Conservation (phyloP, 768 basidiomycete genomes). For the Erythrobasidium yunnanense region DNA sequence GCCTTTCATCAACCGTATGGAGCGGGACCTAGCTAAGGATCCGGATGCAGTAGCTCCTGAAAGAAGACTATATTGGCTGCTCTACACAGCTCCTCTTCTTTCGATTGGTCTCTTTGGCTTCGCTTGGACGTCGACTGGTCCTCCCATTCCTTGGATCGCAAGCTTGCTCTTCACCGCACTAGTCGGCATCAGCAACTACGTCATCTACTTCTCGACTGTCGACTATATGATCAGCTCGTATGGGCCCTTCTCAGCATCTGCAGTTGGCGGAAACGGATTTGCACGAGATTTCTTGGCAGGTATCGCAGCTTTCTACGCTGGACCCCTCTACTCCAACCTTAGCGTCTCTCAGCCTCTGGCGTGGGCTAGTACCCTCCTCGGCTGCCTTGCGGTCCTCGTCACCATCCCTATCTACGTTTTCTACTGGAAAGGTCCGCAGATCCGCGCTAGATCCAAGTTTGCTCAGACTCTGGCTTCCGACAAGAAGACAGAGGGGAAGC, state of each 20-base stretch:
- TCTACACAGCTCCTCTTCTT: conserved; percentile 28
- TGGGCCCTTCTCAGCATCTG: conserved; percentile 35
- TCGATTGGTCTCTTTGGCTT: conserved; percentile 24
- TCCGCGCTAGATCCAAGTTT: conserved; percentile 7
- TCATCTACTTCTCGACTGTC: conserved; percentile 3
- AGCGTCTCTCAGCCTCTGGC: not conserved
- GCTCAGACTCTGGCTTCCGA: not conserved
- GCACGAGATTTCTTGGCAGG: conserved; percentile 40
- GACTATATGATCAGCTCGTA: conserved; percentile 37
- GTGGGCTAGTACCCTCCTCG: conserved; percentile 5
- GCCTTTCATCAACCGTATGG: conserved; percentile 33
- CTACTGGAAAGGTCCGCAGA: conserved; percentile 18
- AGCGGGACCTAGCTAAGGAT: conserved; percentile 23
- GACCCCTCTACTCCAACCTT: conserved; percentile 7
- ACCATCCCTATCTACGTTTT: conserved; percentile 21
- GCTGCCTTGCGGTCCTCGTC: conserved; percentile 8
- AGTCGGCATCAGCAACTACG: conserved; percentile 29
- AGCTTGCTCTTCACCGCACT: conserved; percentile 34
- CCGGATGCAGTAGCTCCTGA: conserved; percentile 37
- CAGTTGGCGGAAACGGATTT: conserved; percentile 35
- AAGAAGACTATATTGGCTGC: conserved; percentile 31
- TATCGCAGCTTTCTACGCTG: conserved; percentile 29
- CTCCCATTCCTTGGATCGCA: conserved; percentile 23
- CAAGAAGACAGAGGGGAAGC: not conserved
- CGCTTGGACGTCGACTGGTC: conserved; percentile 35